Evolutionary conservation across 257 asterid genomes (phyloP).

Genomic region (Leonotis leonurus): DNA sequence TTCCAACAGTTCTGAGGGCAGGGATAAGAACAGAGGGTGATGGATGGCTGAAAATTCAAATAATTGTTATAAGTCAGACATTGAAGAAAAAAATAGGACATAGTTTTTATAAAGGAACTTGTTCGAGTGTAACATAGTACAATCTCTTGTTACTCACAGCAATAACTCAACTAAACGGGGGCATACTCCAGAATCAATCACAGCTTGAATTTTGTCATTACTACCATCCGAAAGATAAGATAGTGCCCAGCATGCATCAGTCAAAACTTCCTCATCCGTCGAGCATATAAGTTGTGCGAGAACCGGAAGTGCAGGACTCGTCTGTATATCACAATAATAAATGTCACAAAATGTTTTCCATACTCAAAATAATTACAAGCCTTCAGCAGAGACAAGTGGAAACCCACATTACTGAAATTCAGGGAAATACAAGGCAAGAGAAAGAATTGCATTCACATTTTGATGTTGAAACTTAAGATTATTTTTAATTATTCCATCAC

Average conservation of each 20-base stretch:
- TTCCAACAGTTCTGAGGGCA: constrained; percentile 87
- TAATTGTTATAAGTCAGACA: constrained; percentile 10
- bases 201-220: constrained; percentile 85
- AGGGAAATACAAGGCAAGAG: neutral
- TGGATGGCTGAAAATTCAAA: constrained; percentile 51
- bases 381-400: neutral
- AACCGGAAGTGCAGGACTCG: constrained; percentile 76
- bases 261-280: constrained; percentile 80
- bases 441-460: neutral
- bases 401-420: neutral
- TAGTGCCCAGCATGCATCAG: constrained; percentile 95
- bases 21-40: constrained; percentile 85
- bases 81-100: neutral
- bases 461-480: neutral
- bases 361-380: neutral
- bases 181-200: constrained; percentile 81
- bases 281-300: constrained; percentile 68
- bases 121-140: neutral
- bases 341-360: constrained; percentile 2
- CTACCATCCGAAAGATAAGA: constrained; percentile 90
- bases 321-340: constrained; percentile 34
- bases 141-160: constrained; percentile 43
- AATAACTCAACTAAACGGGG: constrained; percentile 68
- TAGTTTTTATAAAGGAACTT: neutral
- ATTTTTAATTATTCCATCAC: neutral